Conservation (phyloP, 768 basidiomycete genomes). For the Pleurotus pulmonarius region DNA sequence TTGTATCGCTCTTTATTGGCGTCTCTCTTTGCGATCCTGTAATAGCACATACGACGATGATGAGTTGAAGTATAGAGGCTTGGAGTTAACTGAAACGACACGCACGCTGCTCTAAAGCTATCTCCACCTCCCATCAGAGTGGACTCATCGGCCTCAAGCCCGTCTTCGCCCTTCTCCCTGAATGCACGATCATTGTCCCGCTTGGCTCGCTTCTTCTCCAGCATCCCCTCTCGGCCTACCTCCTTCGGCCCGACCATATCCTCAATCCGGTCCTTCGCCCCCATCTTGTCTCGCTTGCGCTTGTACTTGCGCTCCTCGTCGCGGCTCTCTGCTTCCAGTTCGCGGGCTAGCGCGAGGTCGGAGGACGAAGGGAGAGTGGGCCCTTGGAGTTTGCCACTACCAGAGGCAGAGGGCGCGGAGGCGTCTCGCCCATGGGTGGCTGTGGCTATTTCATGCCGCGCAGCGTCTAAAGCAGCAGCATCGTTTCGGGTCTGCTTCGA, state of each 20-base stretch:
- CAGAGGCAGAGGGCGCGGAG: slow-evolving; percentile 20
- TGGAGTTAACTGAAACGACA: slow-evolving; percentile 9
- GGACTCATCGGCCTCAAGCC: slow-evolving; percentile 73
- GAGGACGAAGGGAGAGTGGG: slow-evolving; percentile 67
- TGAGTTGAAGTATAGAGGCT: slow-evolving; percentile 1
- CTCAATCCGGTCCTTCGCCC: slow-evolving; percentile 67
- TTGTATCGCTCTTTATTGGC: slow-evolving; percentile 61
- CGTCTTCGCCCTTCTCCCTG: slow-evolving; percentile 75
- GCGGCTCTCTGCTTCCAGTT: slow-evolving; percentile 49
- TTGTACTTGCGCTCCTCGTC: slow-evolving; percentile 51
- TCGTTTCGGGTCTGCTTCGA: slow-evolving; percentile 62
- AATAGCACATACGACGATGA: slow-evolving; percentile 7
- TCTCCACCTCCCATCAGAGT: slow-evolving; percentile 81
- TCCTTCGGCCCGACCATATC: slow-evolving; percentile 78
- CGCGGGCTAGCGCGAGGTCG: slow-evolving; percentile 68
- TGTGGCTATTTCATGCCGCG: slow-evolving; percentile 55
- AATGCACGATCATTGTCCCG: slow-evolving; percentile 70
- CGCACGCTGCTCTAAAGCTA: slow-evolving; percentile 77
- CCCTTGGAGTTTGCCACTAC: slow-evolving; percentile 49
- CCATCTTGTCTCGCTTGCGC: slow-evolving; percentile 64
- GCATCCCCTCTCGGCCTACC: slow-evolving; percentile 77
- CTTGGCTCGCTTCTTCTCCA: slow-evolving; percentile 80
- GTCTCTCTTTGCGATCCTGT: slow-evolving; percentile 72
- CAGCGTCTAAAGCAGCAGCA: slow-evolving; percentile 49
- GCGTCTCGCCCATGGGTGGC: slow-evolving; percentile 38